Conservation (phyloP, 805 yeast genomes). For the Hagleromyces aurorensis region DNA sequence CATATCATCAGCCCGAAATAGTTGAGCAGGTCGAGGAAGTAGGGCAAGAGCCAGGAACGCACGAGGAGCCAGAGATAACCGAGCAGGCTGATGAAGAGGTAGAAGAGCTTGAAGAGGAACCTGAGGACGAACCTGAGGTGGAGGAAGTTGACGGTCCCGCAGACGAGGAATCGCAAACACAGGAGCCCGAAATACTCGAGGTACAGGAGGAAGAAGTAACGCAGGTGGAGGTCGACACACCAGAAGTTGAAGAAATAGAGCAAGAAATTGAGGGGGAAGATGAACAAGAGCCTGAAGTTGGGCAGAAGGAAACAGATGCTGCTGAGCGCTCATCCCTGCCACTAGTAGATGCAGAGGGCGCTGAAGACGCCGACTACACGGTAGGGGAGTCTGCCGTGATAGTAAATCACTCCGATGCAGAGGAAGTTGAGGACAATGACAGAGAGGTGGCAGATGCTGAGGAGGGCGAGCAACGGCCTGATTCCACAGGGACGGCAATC, state of each 20-base stretch:
- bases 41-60: constrained; percentile 1
- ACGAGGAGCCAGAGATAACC: background rate
- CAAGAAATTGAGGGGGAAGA: too few species aligned
- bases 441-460: constrained; percentile 8
- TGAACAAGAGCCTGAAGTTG: too few species aligned
- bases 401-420: constrained; percentile 14
- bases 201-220: too few species aligned
- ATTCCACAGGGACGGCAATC: constrained; percentile 8
- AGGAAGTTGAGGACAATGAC: too few species aligned
- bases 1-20: constrained; percentile 3
- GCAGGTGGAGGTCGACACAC: too few species aligned
- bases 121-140: background rate
- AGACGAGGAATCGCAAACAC: too few species aligned
- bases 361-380: constrained; percentile 5
- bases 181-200: too few species aligned
- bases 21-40: constrained; percentile 1
- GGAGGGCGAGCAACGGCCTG: constrained; percentile 6
- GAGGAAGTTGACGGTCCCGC: too few species aligned
- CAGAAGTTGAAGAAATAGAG: too few species aligned
- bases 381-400: constrained; percentile 10
- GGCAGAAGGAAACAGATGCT: too few species aligned
- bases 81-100: too few species aligned
- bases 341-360: background rate
- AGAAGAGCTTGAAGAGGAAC: background rate
- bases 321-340: too few species aligned